Percentiles rank a stretch among this genome's conserved stretches.
These are phyloP conservation scores for Lindgomyces ingoldianus DNA, from an alignment of 495 filamentous ascomycete species.

Conservation along the genomic window DNA sequence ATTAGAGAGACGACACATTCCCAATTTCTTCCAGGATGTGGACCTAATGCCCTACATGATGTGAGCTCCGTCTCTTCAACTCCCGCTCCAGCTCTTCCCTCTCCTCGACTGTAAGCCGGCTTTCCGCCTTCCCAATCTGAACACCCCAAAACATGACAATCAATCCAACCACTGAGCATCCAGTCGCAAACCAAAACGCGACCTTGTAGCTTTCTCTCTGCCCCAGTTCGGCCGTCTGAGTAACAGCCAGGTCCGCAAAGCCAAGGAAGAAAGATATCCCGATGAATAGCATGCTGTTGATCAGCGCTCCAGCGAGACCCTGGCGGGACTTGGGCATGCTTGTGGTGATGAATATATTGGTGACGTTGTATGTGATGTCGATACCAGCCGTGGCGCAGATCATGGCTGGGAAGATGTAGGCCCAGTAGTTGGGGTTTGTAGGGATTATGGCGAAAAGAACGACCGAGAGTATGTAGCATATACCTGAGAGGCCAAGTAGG, in stretches of 20 bases:
- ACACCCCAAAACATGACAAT: constrained; percentile 63
- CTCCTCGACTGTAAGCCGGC: constrained; percentile 70
- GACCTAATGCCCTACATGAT: constrained; percentile 5
- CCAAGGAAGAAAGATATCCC: constrained; percentile 82
- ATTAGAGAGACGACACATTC: too few relatives aligned
- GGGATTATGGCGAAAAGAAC: constrained; percentile 75
- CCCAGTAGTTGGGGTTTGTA: constrained; percentile 59
- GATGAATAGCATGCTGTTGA: constrained; percentile 68
- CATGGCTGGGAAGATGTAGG: constrained; percentile 81
- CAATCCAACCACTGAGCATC: constrained; percentile 56
- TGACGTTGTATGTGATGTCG: constrained; percentile 80
- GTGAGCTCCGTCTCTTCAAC: constrained; percentile 8
- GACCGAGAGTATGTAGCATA: constrained; percentile 63
- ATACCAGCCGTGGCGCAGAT: constrained; percentile 77
- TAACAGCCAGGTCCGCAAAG: constrained; percentile 69
- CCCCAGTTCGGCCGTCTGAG: constrained; percentile 50
- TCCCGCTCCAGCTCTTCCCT: constrained; percentile 47
- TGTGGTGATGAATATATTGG: constrained; percentile 67
- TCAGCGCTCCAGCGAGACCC: constrained; percentile 72
- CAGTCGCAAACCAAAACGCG: constrained; percentile 70
- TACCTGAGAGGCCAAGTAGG: constrained; percentile 40
- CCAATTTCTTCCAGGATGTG: too few relatives aligned
- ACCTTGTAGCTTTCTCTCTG: constrained; percentile 58
- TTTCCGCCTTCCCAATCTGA: constrained; percentile 64
- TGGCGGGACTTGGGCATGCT: constrained; percentile 65